Percentiles rank a stretch among this genome's conserved stretches.
Conservation (phyloP, 1,284 basidiomycete species). For the Cryptococcus sp. region DNA sequence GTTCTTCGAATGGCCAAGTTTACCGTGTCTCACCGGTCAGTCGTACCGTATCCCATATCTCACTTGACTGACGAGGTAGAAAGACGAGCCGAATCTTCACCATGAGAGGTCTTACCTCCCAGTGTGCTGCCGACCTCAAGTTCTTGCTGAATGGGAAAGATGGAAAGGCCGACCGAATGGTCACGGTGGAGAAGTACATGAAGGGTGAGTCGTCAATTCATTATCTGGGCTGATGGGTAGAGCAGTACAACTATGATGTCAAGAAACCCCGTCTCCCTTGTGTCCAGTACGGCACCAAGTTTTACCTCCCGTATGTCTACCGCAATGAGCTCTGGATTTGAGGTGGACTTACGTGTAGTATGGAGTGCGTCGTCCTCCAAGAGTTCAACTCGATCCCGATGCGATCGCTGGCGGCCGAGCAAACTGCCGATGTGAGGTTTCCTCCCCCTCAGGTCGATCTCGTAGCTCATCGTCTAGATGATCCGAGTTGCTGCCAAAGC, state of each 20-base stretch:
- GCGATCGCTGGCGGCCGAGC: conserved; percentile 25
- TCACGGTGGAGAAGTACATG: conserved; percentile 42
- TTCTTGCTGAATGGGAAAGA: conserved; percentile 37
- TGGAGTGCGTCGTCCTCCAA: conserved; percentile 40
- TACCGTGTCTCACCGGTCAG: conserved; percentile 35
- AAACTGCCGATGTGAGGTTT: conserved; percentile 34
- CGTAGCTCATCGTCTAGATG: too few species aligned
- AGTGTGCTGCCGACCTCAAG: conserved; percentile 31
- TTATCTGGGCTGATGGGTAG: neutral
- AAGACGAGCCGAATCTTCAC: conserved; percentile 29
- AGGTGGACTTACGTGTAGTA: conserved; percentile 13
- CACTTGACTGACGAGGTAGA: conserved; percentile 11
- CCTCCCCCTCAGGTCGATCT: too few species aligned
- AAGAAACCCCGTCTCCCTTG: conserved; percentile 41
- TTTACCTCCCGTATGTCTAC: conserved; percentile 42
- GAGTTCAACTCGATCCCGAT: conserved; percentile 42
- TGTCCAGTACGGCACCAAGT: conserved; percentile 40
- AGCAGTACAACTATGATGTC: conserved; percentile 37
- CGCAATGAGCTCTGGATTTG: neutral
- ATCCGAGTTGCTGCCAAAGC: conserved; percentile 46
- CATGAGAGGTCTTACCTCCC: conserved; percentile 29
- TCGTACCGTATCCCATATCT: neutral
- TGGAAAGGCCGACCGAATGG: conserved; percentile 29
- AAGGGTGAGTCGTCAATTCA: conserved; percentile 10
- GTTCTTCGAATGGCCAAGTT: conserved; percentile 38